These are phyloP conservation scores for Aspergillus niger DNA, from an alignment of 2,329 filamentous ascomycete genomes.

Conservation along the genomic window DNA sequence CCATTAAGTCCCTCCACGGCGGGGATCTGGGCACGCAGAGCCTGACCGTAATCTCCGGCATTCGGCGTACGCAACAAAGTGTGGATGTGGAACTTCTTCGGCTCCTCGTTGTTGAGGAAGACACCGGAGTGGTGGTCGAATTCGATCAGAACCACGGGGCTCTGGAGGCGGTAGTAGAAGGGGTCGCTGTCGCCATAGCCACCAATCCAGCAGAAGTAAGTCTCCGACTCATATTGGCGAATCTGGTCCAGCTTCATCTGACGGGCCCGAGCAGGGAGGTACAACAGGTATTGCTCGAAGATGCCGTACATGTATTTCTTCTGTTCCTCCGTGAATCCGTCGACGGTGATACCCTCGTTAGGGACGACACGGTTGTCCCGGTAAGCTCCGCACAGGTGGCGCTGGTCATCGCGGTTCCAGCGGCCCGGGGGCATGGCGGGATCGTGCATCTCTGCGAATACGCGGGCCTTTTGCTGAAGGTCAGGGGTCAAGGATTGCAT, in stretches of 20 bases:
- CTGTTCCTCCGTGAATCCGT: conserved; percentile 48
- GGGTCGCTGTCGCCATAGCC: conserved; percentile 66
- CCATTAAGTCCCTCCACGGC: conserved; percentile 38
- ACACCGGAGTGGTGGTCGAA: conserved; percentile 81
- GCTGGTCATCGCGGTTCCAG: conserved; percentile 80
- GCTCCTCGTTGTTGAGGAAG: conserved; percentile 71
- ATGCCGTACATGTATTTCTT: conserved; percentile 60
- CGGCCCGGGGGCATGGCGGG: conserved; percentile 62
- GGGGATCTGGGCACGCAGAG: conserved; percentile 44
- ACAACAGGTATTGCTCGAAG: conserved; percentile 66
- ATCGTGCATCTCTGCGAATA: conserved; percentile 64
- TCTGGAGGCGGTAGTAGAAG: conserved; percentile 79
- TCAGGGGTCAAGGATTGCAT: conserved; percentile 64
- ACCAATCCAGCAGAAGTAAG: conserved; percentile 78
- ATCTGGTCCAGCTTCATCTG: conserved; percentile 58
- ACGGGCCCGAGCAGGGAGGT: conserved; percentile 62
- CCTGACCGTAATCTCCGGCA: conserved; percentile 72
- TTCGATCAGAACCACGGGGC: conserved; percentile 71
- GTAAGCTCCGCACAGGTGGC: conserved; percentile 75
- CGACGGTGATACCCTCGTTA: conserved; percentile 66
- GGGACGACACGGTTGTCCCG: conserved; percentile 76
- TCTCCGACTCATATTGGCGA: conserved; percentile 63
- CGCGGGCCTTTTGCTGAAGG: conserved; percentile 54
- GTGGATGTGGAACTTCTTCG: conserved; percentile 78
- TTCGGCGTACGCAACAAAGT: conserved; percentile 73